phyloP scores from a whole-genome alignment of 306 rosid species.

The Cicer judaicum region DNA sequence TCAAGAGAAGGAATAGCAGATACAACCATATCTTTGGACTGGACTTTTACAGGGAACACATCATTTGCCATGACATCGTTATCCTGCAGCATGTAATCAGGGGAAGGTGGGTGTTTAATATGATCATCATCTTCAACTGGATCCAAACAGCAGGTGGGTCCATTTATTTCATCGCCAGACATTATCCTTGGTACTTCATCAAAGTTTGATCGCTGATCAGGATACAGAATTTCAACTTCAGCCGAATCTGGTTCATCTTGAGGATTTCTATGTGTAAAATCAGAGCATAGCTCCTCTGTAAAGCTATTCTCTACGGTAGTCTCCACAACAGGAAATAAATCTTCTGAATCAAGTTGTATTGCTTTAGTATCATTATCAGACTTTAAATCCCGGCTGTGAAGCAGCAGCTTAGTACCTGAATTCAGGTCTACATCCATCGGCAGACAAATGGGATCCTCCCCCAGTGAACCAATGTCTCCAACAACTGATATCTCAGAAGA shows the following conservation, averaged over 20 bases:
- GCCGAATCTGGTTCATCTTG: conserved; percentile 51
- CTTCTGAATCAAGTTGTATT: conserved; percentile 51
- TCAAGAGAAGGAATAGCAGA: conserved; percentile 34
- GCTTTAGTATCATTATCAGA: conserved; percentile 40
- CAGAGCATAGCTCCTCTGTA: conserved; percentile 44
- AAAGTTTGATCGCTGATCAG: conserved; percentile 38
- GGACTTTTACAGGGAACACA: conserved; percentile 36
- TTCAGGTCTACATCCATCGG: conserved; percentile 44
- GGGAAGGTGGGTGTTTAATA: conserved; percentile 47
- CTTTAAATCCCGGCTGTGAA: conserved; percentile 43
- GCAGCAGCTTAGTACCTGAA: conserved; percentile 40
- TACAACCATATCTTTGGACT: conserved; percentile 37
- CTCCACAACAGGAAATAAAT: conserved; percentile 45
- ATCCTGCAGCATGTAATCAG: conserved; percentile 38
- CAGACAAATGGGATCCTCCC: conserved; percentile 49
- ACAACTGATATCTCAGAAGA: conserved; percentile 42
- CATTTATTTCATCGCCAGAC: conserved; percentile 49
- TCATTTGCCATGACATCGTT: conserved; percentile 44
- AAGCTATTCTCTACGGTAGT: conserved; percentile 44
- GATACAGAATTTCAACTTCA: conserved; percentile 44
- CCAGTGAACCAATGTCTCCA: conserved; percentile 49
- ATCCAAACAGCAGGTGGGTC: conserved; percentile 46
- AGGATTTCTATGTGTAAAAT: conserved; percentile 40
- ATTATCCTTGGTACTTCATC: conserved; percentile 50
- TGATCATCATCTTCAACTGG: conserved; percentile 46